Percentiles rank a stretch among this genome's conserved stretches.
These are phyloP conservation scores for Cutaneotrichosporon sp. DNA, from an alignment of 1,284 basidiomycete genomes.

Conservation along the genomic window DNA sequence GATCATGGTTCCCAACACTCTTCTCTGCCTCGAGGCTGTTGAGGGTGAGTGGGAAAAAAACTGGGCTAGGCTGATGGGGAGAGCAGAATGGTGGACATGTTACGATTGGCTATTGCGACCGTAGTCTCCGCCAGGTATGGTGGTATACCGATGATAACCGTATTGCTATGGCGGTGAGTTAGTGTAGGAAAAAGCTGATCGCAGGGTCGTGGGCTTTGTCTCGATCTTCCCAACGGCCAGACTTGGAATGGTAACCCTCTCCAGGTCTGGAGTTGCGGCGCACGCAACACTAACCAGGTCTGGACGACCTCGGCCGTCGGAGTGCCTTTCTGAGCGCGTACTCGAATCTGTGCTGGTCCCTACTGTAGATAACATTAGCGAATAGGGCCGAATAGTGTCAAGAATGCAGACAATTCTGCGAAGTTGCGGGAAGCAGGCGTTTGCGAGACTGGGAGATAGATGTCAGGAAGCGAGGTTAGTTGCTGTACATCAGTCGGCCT, in stretches of 20 bases:
- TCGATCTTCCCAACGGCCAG: slow-evolving; percentile 35
- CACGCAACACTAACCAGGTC: slow-evolving; percentile 43
- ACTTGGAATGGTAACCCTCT: slow-evolving; percentile 12
- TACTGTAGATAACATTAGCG: not conserved
- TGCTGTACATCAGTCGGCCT: no score
- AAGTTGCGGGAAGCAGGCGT: no score
- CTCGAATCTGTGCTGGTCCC: not conserved
- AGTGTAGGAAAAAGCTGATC: not conserved
- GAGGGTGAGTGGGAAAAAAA: not conserved
- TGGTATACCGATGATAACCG: not conserved
- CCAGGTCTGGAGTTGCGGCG: slow-evolving; percentile 27
- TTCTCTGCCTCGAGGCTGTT: slow-evolving; percentile 37
- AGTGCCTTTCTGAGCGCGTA: not conserved
- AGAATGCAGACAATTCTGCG: no score
- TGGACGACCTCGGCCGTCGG: slow-evolving; percentile 25
- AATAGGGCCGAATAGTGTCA: not conserved
- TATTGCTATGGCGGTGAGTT: not conserved
- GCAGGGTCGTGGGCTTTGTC: slow-evolving; percentile 26
- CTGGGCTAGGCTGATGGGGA: not conserved
- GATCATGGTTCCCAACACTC: slow-evolving; percentile 26
- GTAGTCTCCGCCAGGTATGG: not conserved
- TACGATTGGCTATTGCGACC: not conserved
- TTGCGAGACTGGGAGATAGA: no score
- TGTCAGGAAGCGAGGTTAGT: no score
- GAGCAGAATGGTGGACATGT: not conserved